Conservation (phyloP, 2,329 filamentous ascomycete genomes). For the Plenodomus tracheiphilus region DNA sequence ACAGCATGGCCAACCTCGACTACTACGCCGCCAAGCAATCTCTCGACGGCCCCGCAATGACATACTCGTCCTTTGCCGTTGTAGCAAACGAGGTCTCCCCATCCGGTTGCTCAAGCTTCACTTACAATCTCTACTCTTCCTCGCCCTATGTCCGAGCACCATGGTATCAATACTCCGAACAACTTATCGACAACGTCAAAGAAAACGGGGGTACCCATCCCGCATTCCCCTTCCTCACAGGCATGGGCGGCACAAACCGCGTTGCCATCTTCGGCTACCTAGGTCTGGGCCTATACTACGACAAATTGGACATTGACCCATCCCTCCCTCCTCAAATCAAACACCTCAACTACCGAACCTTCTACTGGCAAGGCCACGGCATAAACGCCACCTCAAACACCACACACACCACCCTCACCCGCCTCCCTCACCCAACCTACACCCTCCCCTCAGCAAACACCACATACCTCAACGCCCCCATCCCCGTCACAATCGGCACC, state of each 20-base stretch:
- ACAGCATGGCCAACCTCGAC: slow-evolving; percentile 62
- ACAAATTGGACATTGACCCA: slow-evolving; percentile 65
- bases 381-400: slow-evolving; percentile 64
- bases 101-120: slow-evolving; percentile 69
- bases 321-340: slow-evolving; percentile 68
- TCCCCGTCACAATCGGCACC: slow-evolving; percentile 62
- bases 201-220: slow-evolving; percentile 69
- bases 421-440: slow-evolving; percentile 46
- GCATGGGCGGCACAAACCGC: slow-evolving; percentile 70
- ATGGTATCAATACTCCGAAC: slow-evolving; percentile 73
- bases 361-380: slow-evolving; percentile 69
- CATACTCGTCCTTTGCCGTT: slow-evolving; percentile 70
- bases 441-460: slow-evolving; percentile 58
- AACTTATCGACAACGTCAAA: slow-evolving; percentile 63
- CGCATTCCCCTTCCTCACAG: slow-evolving; percentile 72
- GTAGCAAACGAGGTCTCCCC: slow-evolving; percentile 67
- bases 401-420: slow-evolving; percentile 66
- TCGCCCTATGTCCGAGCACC: slow-evolving; percentile 67
- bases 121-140: slow-evolving; percentile 66
- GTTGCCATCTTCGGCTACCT: slow-evolving; percentile 70
- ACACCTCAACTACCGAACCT: slow-evolving; percentile 62
- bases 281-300: slow-evolving; percentile 63
- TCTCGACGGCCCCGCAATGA: slow-evolving; percentile 71
- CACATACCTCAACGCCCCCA: slow-evolving; percentile 57
- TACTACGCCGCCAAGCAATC: slow-evolving; percentile 73